These are phyloP conservation scores for Paramecium octaurelia DNA, from an alignment of 73 alveolate genomes.

Conservation along the genomic window DNA sequence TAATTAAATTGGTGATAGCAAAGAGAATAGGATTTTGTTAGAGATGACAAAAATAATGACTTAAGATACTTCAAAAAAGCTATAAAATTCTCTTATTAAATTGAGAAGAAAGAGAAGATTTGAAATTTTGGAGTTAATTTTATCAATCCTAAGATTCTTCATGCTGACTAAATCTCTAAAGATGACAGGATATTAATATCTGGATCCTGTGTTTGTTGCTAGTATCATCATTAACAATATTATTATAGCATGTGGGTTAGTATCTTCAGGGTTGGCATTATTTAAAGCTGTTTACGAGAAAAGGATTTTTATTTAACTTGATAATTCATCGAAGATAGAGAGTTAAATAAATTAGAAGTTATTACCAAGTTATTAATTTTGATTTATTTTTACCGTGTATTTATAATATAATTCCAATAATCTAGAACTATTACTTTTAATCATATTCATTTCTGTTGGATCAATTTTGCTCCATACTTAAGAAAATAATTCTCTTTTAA, in stretches of 20 bases:
- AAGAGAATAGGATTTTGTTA: neutral
- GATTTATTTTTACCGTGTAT: no score
- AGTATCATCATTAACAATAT: neutral
- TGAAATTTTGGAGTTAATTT: conserved; percentile 61
- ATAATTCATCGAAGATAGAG: neutral
- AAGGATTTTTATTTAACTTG: conserved; percentile 4
- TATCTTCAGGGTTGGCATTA: conserved; percentile 9
- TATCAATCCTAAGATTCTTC: conserved; percentile 64
- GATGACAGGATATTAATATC: conserved; percentile 62
- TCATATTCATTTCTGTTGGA: no score
- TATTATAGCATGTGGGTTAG: conserved; percentile 20
- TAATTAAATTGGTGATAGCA: neutral
- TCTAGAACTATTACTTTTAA: neutral
- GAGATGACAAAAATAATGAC: neutral
- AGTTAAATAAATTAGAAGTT: neutral
- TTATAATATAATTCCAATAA: no score
- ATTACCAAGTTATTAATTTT: no score
- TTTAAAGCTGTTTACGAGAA: conserved; percentile 40
- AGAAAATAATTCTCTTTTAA: no score
- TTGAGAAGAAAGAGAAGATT: conserved; percentile 74
- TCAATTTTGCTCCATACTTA: no score
- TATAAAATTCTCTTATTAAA: conserved; percentile 46
- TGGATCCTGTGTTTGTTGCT: conserved; percentile 76
- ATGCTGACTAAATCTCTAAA: conserved; percentile 66
- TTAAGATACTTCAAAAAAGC: neutral